Evolutionary conservation across 805 yeast genomes (phyloP).

Genomic region (Dipodascus geniculatus): DNA sequence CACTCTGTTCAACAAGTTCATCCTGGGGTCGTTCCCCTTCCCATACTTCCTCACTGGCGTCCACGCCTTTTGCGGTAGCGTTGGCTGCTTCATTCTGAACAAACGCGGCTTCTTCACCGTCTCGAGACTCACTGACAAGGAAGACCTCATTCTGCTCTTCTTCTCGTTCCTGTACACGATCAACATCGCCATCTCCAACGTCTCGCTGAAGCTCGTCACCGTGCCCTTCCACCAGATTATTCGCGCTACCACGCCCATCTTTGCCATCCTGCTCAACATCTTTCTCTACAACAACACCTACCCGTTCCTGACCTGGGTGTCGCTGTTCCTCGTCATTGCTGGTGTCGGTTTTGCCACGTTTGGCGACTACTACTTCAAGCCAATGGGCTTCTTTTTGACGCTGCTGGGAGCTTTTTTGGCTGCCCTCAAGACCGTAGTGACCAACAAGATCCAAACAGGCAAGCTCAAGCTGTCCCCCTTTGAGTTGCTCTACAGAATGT

Average conservation of each 20-base stretch:
- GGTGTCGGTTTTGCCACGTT: constrained; percentile 21
- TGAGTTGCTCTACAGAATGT: constrained; percentile 20
- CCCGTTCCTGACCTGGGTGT: constrained; percentile 17
- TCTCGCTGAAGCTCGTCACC: constrained; percentile 20
- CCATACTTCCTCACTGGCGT: constrained; percentile 20
- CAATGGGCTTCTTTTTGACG: constrained; percentile 19
- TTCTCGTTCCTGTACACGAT: constrained; percentile 20
- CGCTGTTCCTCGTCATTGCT: constrained; percentile 19
- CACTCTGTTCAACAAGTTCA: constrained; percentile 20
- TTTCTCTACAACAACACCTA: constrained; percentile 17
- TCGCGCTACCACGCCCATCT: constrained; percentile 20
- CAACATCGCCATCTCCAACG: constrained; percentile 21
- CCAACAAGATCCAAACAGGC: constrained; percentile 21
- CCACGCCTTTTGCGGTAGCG: constrained; percentile 18
- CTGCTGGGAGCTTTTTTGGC: constrained; percentile 20
- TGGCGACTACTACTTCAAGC: constrained; percentile 20
- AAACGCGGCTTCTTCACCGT: constrained; percentile 15
- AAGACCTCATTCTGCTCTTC: constrained; percentile 15
- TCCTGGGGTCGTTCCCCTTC: constrained; percentile 20
- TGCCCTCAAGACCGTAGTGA: constrained; percentile 20
- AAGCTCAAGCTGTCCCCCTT: constrained; percentile 17
- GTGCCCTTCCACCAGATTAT: constrained; percentile 22
- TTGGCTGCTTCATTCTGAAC: constrained; percentile 18
- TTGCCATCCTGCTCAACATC: constrained; percentile 19
- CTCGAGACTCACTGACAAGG: constrained; percentile 16